A percentile compares a stretch with the other conserved stretches of the same genome.
These are phyloP conservation scores for Bremia lactucae DNA, from an alignment of 352 stramenopile species.

Conservation along the genomic window DNA sequence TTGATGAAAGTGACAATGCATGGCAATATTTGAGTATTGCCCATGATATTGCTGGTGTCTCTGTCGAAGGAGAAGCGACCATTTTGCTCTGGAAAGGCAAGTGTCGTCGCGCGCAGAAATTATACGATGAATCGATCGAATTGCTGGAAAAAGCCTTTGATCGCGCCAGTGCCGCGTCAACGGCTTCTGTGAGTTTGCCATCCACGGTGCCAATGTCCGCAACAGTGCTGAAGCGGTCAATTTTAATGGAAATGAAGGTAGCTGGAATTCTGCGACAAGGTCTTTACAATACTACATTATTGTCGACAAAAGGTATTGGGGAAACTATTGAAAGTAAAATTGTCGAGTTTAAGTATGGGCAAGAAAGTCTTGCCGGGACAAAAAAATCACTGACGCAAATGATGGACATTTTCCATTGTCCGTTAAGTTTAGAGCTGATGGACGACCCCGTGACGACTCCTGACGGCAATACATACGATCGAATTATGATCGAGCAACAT, in stretches of 20 bases:
- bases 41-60: conserved; percentile 23
- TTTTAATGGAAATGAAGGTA: conserved; percentile 60
- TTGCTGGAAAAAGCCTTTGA: conserved; percentile 47
- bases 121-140: conserved; percentile 34
- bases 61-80: conserved; percentile 32
- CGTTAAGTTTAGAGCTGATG: conserved; percentile 69
- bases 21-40: conserved; percentile 32
- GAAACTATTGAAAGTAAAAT: not conserved
- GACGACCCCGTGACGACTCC: conserved; percentile 62
- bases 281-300: conserved; percentile 34
- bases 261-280: conserved; percentile 35
- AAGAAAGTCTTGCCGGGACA: not conserved
- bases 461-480: conserved; percentile 66
- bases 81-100: conserved; percentile 55
- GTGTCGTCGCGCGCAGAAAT: conserved; percentile 43
- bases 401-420: conserved; percentile 62
- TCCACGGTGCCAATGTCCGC: conserved; percentile 20
- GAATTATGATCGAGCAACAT: conserved; percentile 68
- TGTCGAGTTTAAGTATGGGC: not conserved
- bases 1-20: conserved; percentile 38
- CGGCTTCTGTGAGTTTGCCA: conserved; percentile 19
- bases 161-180: conserved; percentile 29
- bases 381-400: conserved; percentile 52
- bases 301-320: conserved; percentile 16
- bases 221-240: conserved; percentile 32